Evolutionary conservation across 1,284 basidiomycete species (phyloP).

Genomic region (Leccinum subrobustum): DNA sequence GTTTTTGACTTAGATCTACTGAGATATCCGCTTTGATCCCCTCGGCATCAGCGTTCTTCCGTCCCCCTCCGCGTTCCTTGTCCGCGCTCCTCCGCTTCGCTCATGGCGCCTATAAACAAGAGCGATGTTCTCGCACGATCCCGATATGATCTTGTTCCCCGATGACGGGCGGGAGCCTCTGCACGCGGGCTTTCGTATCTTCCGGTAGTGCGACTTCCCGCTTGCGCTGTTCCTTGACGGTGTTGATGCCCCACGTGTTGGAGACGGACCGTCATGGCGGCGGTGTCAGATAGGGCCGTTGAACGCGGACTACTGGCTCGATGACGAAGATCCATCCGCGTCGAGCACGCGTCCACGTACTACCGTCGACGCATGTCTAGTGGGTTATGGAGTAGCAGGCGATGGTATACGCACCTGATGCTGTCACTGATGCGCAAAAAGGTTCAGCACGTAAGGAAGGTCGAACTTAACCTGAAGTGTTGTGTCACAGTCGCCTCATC

Average conservation of each 20-base stretch:
- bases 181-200: constrained; percentile 7
- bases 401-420: constrained; percentile 1
- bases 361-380: background rate
- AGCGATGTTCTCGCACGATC: constrained; percentile 12
- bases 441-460: background rate
- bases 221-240: constrained; percentile 7
- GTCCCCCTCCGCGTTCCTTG: constrained; percentile 6
- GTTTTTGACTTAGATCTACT: constrained; percentile 2
- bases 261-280: background rate
- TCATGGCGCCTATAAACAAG: background rate
- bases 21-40: constrained; percentile 8
- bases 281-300: background rate
- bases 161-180: constrained; percentile 7
- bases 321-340: constrained; percentile 8
- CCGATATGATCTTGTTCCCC: constrained; percentile 4
- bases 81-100: constrained; percentile 5
- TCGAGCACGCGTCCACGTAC: constrained; percentile 11
- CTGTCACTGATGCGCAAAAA: background rate
- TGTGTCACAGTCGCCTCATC: background rate
- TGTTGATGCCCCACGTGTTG: constrained; percentile 8
- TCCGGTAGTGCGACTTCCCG: constrained; percentile 9
- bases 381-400: background rate
- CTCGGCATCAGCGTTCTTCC: constrained; percentile 8
- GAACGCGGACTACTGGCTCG: background rate
- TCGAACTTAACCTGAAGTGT: constrained; percentile 3